A percentile compares a stretch with the other conserved stretches of the same genome.
Evolutionary conservation across 495 filamentous ascomycete species (phyloP).

Genomic region (Amphirosellinia nigrospora): DNA sequence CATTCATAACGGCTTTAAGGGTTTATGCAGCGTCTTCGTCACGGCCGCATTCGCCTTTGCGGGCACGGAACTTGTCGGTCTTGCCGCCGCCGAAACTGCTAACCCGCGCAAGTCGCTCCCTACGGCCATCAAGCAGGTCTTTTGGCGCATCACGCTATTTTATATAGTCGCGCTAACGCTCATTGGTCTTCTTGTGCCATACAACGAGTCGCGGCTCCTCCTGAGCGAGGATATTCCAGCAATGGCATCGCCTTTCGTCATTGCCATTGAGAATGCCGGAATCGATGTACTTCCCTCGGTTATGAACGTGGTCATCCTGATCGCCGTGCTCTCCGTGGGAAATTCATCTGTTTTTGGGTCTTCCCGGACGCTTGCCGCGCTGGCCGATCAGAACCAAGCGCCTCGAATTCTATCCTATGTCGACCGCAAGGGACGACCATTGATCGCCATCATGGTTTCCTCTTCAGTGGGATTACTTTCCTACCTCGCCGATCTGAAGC

Average conservation of each 20-base stretch:
- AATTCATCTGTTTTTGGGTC: slow-evolving; percentile 89
- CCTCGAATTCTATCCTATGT: slow-evolving; percentile 79
- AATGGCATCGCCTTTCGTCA: slow-evolving; percentile 85
- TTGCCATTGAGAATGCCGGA: slow-evolving; percentile 81
- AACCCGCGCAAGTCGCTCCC: slow-evolving; percentile 89
- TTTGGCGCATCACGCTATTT: slow-evolving; percentile 92
- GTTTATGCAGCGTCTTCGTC: slow-evolving; percentile 91
- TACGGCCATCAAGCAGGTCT: slow-evolving; percentile 89
- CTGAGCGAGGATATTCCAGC: slow-evolving; percentile 60
- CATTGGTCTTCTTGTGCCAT: slow-evolving; percentile 77
- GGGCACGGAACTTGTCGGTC: slow-evolving; percentile 91
- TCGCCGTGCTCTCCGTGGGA: slow-evolving; percentile 85
- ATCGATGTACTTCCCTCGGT: slow-evolving; percentile 77
- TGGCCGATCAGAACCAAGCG: slow-evolving; percentile 86
- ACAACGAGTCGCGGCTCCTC: slow-evolving; percentile 66
- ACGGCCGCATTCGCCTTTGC: slow-evolving; percentile 92
- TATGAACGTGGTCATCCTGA: slow-evolving; percentile 90
- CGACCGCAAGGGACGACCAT: slow-evolving; percentile 80
- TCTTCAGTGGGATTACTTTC: slow-evolving; percentile 75
- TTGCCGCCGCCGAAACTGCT: slow-evolving; percentile 85
- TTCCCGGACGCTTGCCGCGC: slow-evolving; percentile 82
- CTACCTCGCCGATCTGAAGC: slow-evolving; percentile 73
- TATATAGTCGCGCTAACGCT: slow-evolving; percentile 78
- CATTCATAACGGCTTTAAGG: slow-evolving; percentile 92
- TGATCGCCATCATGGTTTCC: slow-evolving; percentile 74